Evolutionary conservation across 768 basidiomycete species (phyloP).

Genomic region (Tricholoma bakamatsutake): DNA sequence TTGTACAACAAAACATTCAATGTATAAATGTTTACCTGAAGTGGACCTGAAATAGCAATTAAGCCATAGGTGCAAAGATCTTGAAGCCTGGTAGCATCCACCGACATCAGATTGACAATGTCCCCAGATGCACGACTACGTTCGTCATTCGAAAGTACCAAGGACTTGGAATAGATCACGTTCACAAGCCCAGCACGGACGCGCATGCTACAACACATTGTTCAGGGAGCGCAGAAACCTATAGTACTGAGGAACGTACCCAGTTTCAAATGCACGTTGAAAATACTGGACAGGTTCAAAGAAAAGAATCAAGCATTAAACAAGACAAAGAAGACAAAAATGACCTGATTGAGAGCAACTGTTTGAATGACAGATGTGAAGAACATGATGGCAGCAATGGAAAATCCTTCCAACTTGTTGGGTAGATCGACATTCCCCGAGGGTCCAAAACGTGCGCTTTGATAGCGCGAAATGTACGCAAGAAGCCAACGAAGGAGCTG

Average conservation of each 20-base stretch:
- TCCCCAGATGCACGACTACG: constrained; percentile 80
- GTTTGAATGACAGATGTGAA: constrained; percentile 74
- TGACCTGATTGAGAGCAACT: constrained; percentile 71
- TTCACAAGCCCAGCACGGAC: constrained; percentile 85
- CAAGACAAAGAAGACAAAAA: neutral
- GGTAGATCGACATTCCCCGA: constrained; percentile 20
- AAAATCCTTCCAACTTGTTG: constrained; percentile 59
- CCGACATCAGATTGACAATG: constrained; percentile 92
- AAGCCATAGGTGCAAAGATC: constrained; percentile 81
- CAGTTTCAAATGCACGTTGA: constrained; percentile 75
- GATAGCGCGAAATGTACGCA: constrained; percentile 77
- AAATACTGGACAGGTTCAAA: constrained; percentile 57
- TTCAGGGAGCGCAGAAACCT: neutral
- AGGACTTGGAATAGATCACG: constrained; percentile 79
- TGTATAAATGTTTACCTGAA: constrained; percentile 61
- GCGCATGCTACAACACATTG: constrained; percentile 58
- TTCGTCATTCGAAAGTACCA: constrained; percentile 84
- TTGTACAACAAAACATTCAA: neutral
- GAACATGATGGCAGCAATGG: constrained; percentile 78
- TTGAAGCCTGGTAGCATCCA: constrained; percentile 74
- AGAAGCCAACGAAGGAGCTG: constrained; percentile 78
- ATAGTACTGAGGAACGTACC: constrained; percentile 21
- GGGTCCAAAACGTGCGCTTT: constrained; percentile 37
- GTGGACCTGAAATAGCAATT: constrained; percentile 79
- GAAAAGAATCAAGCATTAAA: neutral